A percentile compares a stretch with the other conserved stretches of the same genome.
phyloP scores from a whole-genome alignment of 2,329 filamentous ascomycete genomes.

The Sporothrix euskadiensis region DNA sequence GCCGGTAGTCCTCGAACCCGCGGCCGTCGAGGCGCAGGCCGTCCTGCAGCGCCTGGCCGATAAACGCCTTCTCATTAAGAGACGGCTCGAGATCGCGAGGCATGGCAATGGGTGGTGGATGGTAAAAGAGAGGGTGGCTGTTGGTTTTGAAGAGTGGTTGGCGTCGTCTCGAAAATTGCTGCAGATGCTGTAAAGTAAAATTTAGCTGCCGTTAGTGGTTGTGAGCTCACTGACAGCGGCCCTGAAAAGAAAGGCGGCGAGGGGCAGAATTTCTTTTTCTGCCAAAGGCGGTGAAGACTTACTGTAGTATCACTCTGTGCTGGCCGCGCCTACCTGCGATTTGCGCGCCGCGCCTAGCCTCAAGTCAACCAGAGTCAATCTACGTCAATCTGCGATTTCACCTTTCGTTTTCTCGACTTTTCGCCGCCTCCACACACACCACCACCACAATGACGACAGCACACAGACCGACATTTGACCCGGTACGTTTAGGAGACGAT shows the following conservation, averaged over 20 bases:
- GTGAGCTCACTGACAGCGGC: not conserved
- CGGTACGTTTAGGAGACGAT: conserved; percentile 55
- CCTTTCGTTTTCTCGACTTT: not conserved
- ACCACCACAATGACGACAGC: conserved; percentile 62
- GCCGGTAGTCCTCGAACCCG: conserved; percentile 74
- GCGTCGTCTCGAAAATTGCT: not conserved
- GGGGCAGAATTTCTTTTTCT: conserved; percentile 32
- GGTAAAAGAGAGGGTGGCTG: not conserved
- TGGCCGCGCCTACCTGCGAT: not conserved
- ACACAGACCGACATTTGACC: conserved; percentile 92
- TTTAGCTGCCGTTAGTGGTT: conserved; percentile 11
- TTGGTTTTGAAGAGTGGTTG: not conserved
- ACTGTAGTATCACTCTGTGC: not conserved
- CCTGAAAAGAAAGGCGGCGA: conserved; percentile 18
- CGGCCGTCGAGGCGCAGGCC: conserved; percentile 83
- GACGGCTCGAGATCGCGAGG: conserved; percentile 91
- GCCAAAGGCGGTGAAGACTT: conserved; percentile 35
- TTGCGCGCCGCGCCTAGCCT: conserved; percentile 10
- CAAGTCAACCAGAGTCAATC: not conserved
- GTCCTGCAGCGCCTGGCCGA: conserved; percentile 78
- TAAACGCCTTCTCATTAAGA: conserved; percentile 82
- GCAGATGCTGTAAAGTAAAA: not conserved
- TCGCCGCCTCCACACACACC: not conserved
- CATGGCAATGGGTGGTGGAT: conserved; percentile 56
- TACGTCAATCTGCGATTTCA: not conserved